Percentiles rank a stretch among this genome's conserved stretches.
phyloP scores from a whole-genome alignment of 2,329 filamentous ascomycete species.

The Monosporascus sp. region DNA sequence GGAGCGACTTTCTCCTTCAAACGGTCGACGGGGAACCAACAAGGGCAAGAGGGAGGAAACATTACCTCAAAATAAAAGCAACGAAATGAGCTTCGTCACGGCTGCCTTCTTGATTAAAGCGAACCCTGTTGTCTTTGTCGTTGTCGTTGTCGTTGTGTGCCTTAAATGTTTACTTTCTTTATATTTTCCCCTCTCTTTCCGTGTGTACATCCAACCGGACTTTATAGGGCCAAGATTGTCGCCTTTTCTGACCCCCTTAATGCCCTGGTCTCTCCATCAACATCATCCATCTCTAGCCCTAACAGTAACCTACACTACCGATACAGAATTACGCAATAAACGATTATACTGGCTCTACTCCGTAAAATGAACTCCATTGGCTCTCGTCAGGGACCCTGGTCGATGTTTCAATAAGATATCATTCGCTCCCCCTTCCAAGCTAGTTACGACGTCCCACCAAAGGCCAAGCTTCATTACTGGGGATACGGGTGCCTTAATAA shows the following conservation, averaged over 20 bases:
- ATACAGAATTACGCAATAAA: not conserved
- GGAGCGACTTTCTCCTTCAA: conserved; percentile 5
- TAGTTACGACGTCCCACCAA: not conserved
- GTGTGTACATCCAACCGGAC: not conserved
- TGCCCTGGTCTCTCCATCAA: too few relatives aligned
- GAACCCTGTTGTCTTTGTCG: not conserved
- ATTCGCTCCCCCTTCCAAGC: conserved; percentile 15
- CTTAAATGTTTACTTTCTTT: not conserved
- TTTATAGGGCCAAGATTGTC: too few relatives aligned
- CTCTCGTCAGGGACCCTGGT: conserved; percentile 15
- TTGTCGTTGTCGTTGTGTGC: not conserved
- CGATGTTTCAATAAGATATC: conserved; percentile 4
- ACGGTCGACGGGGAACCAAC: conserved; percentile 15
- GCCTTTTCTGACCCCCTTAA: too few relatives aligned
- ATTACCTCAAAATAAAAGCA: conserved; percentile 15
- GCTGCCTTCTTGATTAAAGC: conserved; percentile 10
- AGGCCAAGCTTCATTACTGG: not conserved
- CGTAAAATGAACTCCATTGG: conserved; percentile 17
- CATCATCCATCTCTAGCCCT: not conserved
- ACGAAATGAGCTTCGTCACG: conserved; percentile 17
- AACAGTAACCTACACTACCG: too few relatives aligned
- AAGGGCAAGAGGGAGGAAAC: conserved; percentile 13
- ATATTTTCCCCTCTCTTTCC: not conserved
- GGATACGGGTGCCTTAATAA: not conserved
- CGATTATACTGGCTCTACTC: conserved; percentile 1